phyloP scores from a whole-genome alignment of 495 filamentous ascomycete genomes.

The Aspergillus conjunctus region DNA sequence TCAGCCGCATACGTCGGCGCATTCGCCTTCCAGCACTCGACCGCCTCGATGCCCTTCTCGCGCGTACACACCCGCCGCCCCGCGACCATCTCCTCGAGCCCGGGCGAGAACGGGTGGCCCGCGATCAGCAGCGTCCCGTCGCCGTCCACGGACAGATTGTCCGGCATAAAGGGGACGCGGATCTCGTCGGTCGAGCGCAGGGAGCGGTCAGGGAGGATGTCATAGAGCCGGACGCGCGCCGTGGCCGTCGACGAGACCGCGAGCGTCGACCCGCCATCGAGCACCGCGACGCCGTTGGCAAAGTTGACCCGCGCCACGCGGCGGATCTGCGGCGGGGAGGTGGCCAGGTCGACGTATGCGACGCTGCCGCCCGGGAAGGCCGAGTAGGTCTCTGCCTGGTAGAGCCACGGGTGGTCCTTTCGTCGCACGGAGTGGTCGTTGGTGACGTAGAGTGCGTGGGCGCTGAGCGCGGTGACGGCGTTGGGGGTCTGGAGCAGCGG shows the following conservation, averaged over 20 bases:
- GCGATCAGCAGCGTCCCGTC: constrained; percentile 43
- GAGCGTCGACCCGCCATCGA: constrained; percentile 37
- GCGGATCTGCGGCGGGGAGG: constrained; percentile 1
- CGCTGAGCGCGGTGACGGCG: constrained; percentile 44
- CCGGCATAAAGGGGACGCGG: constrained; percentile 34
- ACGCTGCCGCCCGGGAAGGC: constrained; percentile 38
- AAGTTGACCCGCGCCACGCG: constrained; percentile 27
- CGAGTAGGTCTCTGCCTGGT: constrained; percentile 38
- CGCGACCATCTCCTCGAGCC: constrained; percentile 29
- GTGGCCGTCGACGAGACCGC: constrained; percentile 40
- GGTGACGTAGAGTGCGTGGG: constrained; percentile 51
- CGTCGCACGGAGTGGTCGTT: constrained; percentile 51
- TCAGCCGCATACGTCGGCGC: constrained; percentile 42
- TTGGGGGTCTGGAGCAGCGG: constrained; percentile 51
- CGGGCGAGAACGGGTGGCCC: constrained; percentile 42
- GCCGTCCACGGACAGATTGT: constrained; percentile 44
- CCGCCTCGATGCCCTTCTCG: constrained; percentile 22
- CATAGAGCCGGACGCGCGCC: constrained; percentile 38
- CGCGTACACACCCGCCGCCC: constrained; percentile 28
- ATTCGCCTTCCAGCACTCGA: constrained; percentile 27
- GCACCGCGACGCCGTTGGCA: constrained; percentile 37
- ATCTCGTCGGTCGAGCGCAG: constrained; percentile 28
- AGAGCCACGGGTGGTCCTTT: constrained; percentile 21
- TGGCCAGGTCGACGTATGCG: constrained; percentile 40
- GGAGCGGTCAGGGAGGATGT: constrained; percentile 14